A percentile compares a stretch with the other conserved stretches of the same genome.
Evolutionary conservation across 108 stramenopile genomes (phyloP).

Genomic region (Cyclostephanos invisitatus): DNA sequence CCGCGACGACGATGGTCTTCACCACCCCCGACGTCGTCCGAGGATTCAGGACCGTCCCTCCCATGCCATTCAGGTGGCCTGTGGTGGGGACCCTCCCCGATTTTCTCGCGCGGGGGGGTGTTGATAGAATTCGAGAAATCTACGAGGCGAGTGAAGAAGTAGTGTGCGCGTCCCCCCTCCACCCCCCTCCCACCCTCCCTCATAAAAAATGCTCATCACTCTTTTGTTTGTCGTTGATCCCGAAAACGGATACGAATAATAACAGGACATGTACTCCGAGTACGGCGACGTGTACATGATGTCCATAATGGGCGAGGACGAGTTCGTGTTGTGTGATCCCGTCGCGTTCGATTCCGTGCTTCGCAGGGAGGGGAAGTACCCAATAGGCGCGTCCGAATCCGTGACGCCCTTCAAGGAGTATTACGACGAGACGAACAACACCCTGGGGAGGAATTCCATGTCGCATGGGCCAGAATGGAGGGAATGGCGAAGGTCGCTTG

Average conservation of each 20-base stretch:
- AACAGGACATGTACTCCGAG: constrained; percentile 1
- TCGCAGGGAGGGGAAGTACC: neutral
- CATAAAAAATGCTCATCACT: too few species aligned
- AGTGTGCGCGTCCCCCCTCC: neutral
- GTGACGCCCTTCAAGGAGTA: neutral
- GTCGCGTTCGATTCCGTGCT: neutral
- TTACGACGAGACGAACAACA: neutral
- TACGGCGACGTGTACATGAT: constrained; percentile 1
- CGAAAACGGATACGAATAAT: neutral
- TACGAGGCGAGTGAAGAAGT: constrained; percentile 1
- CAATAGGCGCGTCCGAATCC: neutral
- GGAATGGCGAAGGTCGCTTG: neutral
- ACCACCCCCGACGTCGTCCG: too few species aligned
- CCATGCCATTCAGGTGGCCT: constrained; percentile 4
- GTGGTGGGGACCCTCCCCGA: constrained; percentile 3
- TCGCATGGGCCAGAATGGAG: neutral
- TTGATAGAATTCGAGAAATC: neutral
- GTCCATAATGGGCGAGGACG: constrained; percentile 8
- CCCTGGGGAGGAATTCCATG: neutral
- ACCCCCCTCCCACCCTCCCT: too few species aligned
- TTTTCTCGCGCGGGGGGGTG: neutral
- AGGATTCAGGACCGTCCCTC: neutral
- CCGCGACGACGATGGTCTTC: too few species aligned
- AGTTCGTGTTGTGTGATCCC: neutral
- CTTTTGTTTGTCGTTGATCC: neutral